These are phyloP conservation scores for Aphanomyces astaci DNA, from an alignment of 352 stramenopile species.

Conservation along the genomic window DNA sequence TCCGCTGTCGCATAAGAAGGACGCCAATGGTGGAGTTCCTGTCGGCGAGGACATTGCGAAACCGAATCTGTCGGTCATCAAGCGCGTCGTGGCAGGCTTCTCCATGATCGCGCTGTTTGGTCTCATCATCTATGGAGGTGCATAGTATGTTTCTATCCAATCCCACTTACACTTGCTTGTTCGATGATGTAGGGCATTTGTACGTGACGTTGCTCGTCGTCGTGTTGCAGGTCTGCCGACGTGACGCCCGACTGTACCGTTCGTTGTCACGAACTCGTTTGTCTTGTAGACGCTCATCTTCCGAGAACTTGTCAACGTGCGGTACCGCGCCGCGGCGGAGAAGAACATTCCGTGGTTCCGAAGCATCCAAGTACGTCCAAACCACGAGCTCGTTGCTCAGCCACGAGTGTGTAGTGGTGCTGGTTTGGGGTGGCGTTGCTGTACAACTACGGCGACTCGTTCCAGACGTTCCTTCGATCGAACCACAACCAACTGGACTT, in stretches of 20 bases:
- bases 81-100: constrained; percentile 18
- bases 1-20: background rate
- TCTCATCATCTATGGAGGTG: constrained; percentile 23
- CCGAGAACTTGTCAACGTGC: constrained; percentile 97
- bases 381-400: too few relatives aligned
- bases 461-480: constrained; percentile 76
- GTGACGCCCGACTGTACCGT: background rate
- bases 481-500: constrained; percentile 37
- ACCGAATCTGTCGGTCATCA: constrained; percentile 6
- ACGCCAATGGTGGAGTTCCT: background rate
- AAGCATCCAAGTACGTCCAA: constrained; percentile 71
- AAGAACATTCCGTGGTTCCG: constrained; percentile 96
- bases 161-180: background rate
- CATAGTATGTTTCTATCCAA: background rate
- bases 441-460: constrained; percentile 91
- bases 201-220: constrained; percentile 39
- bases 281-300: constrained; percentile 88
- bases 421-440: constrained; percentile 97
- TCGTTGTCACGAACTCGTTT: constrained; percentile 67
- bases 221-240: constrained; percentile 20
- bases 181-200: constrained; percentile 42
- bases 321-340: constrained; percentile 91
- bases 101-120: constrained; percentile 18
- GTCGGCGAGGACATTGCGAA: constrained; percentile 6
- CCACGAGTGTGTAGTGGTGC: constrained; percentile 87